Percentiles rank a stretch among this genome's conserved stretches.
Conservation (phyloP, 371 early-diverging fungal genomes). For the Choanephora cucurbitarum region DNA sequence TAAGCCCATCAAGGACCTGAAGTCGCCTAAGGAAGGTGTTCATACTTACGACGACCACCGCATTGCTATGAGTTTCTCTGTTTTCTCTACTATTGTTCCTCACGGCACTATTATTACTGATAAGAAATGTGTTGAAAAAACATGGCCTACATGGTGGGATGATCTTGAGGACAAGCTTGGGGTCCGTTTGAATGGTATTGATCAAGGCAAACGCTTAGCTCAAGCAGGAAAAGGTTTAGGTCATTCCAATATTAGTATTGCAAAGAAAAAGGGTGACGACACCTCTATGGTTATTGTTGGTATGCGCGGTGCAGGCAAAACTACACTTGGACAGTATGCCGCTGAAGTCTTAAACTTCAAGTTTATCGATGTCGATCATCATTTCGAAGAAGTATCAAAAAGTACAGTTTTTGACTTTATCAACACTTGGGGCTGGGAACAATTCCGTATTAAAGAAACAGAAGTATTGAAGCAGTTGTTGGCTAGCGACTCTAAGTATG, state of each 20-base stretch:
- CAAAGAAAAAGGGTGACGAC: slow-evolving; percentile 20
- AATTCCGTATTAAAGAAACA: slow-evolving; percentile 84
- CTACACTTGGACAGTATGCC: slow-evolving; percentile 79
- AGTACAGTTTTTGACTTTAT: slow-evolving; percentile 81
- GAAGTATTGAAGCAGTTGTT: slow-evolving; percentile 56
- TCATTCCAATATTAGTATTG: slow-evolving; percentile 9
- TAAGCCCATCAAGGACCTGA: slow-evolving; percentile 54
- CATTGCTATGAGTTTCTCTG: slow-evolving; percentile 95
- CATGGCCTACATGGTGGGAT: slow-evolving; percentile 99
- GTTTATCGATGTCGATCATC: slow-evolving; percentile 90
- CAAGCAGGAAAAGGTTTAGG: slow-evolving; percentile 39
- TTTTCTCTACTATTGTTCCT: slow-evolving; percentile 79
- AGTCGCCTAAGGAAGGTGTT: slow-evolving; percentile 68
- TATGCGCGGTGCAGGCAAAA: slow-evolving; percentile 98
- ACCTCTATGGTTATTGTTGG: slow-evolving; percentile 88
- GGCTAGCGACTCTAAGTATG: slow-evolving; percentile 39
- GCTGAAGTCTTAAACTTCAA: slow-evolving; percentile 66
- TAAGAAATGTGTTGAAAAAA: slow-evolving; percentile 97
- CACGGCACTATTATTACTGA: slow-evolving; percentile 81
- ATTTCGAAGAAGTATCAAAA: slow-evolving; percentile 70
- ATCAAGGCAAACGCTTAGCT: slow-evolving; percentile 55
- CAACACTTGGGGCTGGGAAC: slow-evolving; percentile 81
- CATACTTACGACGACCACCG: slow-evolving; percentile 97
- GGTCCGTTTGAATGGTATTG: slow-evolving; percentile 73
- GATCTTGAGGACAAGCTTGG: slow-evolving; percentile 78